phyloP scores from a whole-genome alignment of 2,329 filamentous ascomycete species.

The Trichoderma asperellum region DNA sequence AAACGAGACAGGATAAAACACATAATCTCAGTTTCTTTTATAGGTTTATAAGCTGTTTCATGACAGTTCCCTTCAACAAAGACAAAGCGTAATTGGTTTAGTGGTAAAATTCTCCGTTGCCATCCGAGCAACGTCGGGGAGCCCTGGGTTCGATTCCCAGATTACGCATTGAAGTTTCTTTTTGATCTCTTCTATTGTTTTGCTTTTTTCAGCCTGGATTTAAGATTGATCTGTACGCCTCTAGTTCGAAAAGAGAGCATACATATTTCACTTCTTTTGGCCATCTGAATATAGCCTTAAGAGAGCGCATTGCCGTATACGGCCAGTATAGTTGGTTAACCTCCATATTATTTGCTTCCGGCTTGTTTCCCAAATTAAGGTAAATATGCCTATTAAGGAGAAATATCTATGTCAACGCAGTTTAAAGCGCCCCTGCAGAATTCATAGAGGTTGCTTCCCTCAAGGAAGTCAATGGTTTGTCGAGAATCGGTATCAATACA shows the following conservation, averaged over 20 bases:
- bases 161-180: constrained; percentile 24
- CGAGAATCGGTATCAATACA: background rate
- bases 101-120: constrained; percentile 31
- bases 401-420: background rate
- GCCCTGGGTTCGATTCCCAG: constrained; percentile 30
- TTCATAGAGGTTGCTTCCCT: constrained; percentile 19
- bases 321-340: no score
- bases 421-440: constrained; percentile 16
- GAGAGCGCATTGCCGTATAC: background rate
- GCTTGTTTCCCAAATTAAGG: background rate
- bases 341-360: background rate
- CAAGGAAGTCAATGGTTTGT: constrained; percentile 9
- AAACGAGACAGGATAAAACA: background rate
- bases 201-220: background rate
- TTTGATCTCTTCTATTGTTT: background rate
- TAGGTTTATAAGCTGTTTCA: background rate
- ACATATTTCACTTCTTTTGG: background rate
- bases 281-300: background rate
- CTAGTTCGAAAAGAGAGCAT: background rate
- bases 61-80: background rate
- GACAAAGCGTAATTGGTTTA: constrained; percentile 29
- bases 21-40: rapidly evolving
- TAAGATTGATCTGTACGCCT: no score
- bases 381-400: background rate
- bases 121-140: constrained; percentile 30